Base-by-base conservation (phyloP, 768 basidiomycete species). In the Arthromyces matolae region DNA sequence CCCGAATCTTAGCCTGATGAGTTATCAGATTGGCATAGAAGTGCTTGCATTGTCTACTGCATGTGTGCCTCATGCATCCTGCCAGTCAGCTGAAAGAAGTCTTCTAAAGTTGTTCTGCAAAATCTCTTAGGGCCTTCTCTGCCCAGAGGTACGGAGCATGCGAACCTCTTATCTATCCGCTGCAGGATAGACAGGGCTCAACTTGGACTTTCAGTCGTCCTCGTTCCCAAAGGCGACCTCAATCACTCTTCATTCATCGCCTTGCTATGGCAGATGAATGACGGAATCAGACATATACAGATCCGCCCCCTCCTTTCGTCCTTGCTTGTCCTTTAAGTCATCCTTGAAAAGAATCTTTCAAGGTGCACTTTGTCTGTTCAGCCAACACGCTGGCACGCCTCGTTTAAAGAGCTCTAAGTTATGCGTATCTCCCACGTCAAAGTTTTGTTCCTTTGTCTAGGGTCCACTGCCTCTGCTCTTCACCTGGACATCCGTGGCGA, bases 401-500 rank as follows among this genome's bases (percentile, higher is more conserved):
- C 28, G 27, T 42, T 19, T 18, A 19, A 28, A 35, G 25, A 25
- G 34, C 31, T 34, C 28, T 24, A 19, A 10, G 19, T 23, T 20
- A 59, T 59, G 58, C 41, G 19, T 39, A 10, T 52, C 34, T 35
- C 47, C 22, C 44, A 44, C 40, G 37, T 49, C 36, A 37, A 47
- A 42, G 35, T 47, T 27, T 38, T 16, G 10, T 19, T 54, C 7
- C 18, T 51, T 42, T 49, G 31, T 49, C 28, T 52, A 12, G 42
- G 37, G 19, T 23, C 48, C 19, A 10, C 23, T n/a, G 49, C 38
- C 23, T 18, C 27, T 37, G 54, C 54, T 35, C 22, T 61, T 31
- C 64, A 47, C 27, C 46, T 65, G 13, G 31, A 52, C 16, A 46
- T 65, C 33, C 54, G 52, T 43, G 62, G 60, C 23, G 45, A 55